phyloP scores from a whole-genome alignment of 2,329 filamentous ascomycete species.

The Sporothrix schenckii region DNA sequence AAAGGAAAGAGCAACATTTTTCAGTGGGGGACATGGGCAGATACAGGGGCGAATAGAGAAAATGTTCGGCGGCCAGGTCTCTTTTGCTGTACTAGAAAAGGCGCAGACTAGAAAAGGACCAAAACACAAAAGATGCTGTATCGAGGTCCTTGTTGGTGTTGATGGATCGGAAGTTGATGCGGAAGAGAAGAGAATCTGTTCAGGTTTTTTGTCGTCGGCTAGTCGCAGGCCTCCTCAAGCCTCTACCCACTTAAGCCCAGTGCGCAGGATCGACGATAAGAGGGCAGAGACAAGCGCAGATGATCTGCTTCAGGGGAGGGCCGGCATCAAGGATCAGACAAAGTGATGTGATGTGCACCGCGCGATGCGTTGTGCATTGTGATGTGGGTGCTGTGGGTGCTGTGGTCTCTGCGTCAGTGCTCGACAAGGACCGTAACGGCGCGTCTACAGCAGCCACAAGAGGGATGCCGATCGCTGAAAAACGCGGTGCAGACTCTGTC shows the following conservation, averaged over 20 bases:
- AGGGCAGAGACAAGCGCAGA: neutral
- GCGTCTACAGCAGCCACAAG: neutral
- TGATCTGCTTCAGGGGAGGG: slow-evolving; percentile 10
- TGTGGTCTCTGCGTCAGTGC: neutral
- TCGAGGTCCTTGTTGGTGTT: neutral
- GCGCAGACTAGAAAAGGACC: too few relatives aligned
- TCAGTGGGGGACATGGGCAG: neutral
- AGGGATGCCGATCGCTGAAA: neutral
- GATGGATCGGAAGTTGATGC: neutral
- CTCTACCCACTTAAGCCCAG: too few relatives aligned
- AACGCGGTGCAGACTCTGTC: too few relatives aligned
- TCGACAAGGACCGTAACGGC: slow-evolving; percentile 1
- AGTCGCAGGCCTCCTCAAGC: too few relatives aligned
- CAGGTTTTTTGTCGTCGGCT: too few relatives aligned
- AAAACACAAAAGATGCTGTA: neutral
- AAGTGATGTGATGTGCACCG: neutral
- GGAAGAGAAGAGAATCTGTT: neutral
- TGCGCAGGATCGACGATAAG: neutral
- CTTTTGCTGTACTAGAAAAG: neutral
- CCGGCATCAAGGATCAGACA: neutral
- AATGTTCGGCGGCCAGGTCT: neutral
- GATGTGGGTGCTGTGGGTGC: too few relatives aligned
- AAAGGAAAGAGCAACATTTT: neutral
- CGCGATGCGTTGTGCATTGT: too few relatives aligned
- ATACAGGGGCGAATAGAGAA: neutral